phyloP scores from a whole-genome alignment of 1,284 basidiomycete genomes.

The Irpex lacteus region DNA sequence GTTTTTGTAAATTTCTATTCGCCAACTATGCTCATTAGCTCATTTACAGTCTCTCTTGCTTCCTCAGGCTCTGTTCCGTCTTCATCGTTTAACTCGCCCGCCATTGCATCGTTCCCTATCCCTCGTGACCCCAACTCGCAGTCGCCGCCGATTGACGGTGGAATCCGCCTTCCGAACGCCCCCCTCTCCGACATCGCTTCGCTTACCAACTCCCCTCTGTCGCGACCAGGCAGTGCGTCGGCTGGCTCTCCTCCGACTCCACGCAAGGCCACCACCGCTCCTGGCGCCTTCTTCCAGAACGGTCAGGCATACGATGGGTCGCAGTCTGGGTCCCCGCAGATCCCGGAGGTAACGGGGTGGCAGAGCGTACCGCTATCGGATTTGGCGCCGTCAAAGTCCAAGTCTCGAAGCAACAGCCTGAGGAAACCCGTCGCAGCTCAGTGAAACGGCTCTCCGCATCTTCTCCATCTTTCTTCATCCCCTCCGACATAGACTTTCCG shows the following conservation, averaged over 20 bases:
- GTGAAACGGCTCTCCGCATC: neutral
- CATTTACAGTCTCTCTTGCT: slow-evolving; percentile 57
- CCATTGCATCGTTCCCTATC: slow-evolving; percentile 52
- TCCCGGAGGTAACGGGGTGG: slow-evolving; percentile 41
- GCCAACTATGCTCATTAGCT: neutral
- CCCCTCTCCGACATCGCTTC: slow-evolving; percentile 64
- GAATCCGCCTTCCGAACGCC: slow-evolving; percentile 68
- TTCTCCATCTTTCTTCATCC: neutral
- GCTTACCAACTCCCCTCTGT: slow-evolving; percentile 28
- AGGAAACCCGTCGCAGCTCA: slow-evolving; percentile 15
- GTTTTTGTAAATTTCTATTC: neutral
- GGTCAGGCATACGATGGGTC: slow-evolving; percentile 24
- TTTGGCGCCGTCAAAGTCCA: slow-evolving; percentile 24
- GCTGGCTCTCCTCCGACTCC: slow-evolving; percentile 29
- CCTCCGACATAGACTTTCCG: slow-evolving; percentile 4
- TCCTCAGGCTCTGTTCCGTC: slow-evolving; percentile 60
- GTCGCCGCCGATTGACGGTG: slow-evolving; percentile 59
- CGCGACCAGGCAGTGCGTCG: slow-evolving; percentile 22
- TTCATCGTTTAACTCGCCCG: slow-evolving; percentile 66
- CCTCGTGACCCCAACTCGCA: slow-evolving; percentile 51
- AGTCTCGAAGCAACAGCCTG: slow-evolving; percentile 27
- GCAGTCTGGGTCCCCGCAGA: slow-evolving; percentile 16
- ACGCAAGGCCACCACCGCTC: slow-evolving; percentile 40
- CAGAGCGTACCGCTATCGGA: slow-evolving; percentile 34
- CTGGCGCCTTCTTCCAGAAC: slow-evolving; percentile 26